Conservation (phyloP, 108 stramenopile genomes). For the Nitzschia sp. region DNA sequence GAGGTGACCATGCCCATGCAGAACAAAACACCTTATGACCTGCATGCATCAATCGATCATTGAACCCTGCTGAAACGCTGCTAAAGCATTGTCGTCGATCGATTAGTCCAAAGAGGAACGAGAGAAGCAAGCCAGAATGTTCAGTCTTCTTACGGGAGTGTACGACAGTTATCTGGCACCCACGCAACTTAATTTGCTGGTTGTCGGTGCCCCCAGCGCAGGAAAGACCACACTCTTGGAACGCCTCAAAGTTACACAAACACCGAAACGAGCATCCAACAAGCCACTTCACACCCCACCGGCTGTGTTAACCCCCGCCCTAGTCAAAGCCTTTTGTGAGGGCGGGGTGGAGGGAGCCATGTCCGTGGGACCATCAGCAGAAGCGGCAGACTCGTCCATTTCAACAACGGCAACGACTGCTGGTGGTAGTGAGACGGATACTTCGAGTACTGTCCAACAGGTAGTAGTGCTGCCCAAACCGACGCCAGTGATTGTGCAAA, state of each 20-base stretch:
- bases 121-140: constrained; percentile 69
- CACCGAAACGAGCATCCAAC: constrained; percentile 32
- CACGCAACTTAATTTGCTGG: constrained; percentile 67
- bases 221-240: constrained; percentile 82
- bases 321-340: constrained; percentile 26
- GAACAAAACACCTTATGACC: too few species aligned
- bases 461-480: background rate
- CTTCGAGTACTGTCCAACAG: background rate
- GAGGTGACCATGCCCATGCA: too few species aligned
- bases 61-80: too few species aligned
- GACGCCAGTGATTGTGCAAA: background rate
- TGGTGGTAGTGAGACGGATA: background rate
- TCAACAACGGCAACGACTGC: background rate
- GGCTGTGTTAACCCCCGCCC: background rate
- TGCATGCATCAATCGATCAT: too few species aligned
- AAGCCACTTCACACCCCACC: background rate
- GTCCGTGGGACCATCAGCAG: background rate
- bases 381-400: background rate
- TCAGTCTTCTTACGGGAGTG: constrained; percentile 67
- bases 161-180: constrained; percentile 82
- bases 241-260: constrained; percentile 79
- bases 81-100: too few species aligned
- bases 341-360: too few species aligned
- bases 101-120: too few species aligned
- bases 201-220: constrained; percentile 62